These are phyloP conservation scores for Anacardium occidentale DNA, from an alignment of 345 rosid genomes.

Conservation along the genomic window DNA sequence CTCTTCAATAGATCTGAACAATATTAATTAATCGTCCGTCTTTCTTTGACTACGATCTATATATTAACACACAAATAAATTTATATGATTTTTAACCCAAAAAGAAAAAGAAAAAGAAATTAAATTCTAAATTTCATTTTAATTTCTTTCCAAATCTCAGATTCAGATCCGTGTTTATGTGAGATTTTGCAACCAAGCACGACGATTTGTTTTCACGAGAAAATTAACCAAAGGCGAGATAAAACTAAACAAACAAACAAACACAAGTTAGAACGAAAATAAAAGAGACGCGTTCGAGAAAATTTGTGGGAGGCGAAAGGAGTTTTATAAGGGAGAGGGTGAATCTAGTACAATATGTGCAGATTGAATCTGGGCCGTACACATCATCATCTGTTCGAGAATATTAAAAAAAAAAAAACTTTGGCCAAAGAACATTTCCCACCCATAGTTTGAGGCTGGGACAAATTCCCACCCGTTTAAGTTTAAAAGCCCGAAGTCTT, in stretches of 20 bases:
- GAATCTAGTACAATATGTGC: constrained; percentile 33
- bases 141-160: background rate
- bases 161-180: constrained; percentile 14
- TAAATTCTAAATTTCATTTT: background rate
- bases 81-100: background rate
- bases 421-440: too few relatives aligned
- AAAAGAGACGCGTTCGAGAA: too few relatives aligned
- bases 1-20: background rate
- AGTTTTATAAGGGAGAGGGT: constrained; percentile 19
- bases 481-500: too few relatives aligned
- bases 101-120: background rate
- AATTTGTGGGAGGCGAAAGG: background rate
- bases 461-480: too few relatives aligned
- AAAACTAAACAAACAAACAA: background rate
- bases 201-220: background rate
- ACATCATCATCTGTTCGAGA: constrained; percentile 75
- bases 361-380: constrained; percentile 64
- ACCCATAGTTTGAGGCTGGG: too few relatives aligned
- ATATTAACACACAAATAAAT: background rate
- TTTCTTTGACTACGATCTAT: background rate
- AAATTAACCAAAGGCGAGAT: too few relatives aligned
- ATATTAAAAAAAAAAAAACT: too few relatives aligned
- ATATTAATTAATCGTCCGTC: background rate
- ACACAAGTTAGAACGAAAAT: background rate
- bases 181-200: background rate